Conservation (phyloP, 768 basidiomycete species). For the Pisolithus albus region DNA sequence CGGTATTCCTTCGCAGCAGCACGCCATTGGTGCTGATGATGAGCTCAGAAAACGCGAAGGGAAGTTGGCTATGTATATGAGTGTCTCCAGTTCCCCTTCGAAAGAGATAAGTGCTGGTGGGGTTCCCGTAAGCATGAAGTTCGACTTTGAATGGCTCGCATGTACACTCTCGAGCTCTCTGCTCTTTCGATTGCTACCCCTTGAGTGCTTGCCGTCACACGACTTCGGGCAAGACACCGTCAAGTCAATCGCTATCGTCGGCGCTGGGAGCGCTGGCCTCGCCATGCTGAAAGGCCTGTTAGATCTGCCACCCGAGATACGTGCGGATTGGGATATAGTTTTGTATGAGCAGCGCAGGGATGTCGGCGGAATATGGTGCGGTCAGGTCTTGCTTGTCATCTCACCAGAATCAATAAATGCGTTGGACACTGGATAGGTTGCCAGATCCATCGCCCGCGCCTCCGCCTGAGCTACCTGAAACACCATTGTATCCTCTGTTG, state of each 20-base stretch:
- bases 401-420: background rate
- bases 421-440: slow-evolving; percentile 20
- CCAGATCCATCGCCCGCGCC: slow-evolving; percentile 24
- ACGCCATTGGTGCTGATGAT: too few relatives aligned
- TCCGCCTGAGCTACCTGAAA: slow-evolving; percentile 46
- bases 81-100: background rate
- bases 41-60: too few relatives aligned
- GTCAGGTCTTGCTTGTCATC: background rate
- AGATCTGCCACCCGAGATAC: slow-evolving; percentile 37
- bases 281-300: slow-evolving; percentile 45
- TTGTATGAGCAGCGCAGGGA: slow-evolving; percentile 47
- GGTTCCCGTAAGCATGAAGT: background rate
- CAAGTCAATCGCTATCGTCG: slow-evolving; percentile 52
- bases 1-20: too few relatives aligned
- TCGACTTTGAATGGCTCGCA: background rate
- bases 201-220: background rate
- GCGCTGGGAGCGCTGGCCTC: slow-evolving; percentile 51
- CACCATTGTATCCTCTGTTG: slow-evolving; percentile 48
- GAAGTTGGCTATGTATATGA: too few relatives aligned
- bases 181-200: background rate
- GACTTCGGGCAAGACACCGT: background rate
- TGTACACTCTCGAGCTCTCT: background rate
- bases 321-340: slow-evolving; percentile 38
- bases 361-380: slow-evolving; percentile 54
- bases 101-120: background rate